phyloP scores from a whole-genome alignment of 192 early-diverging fungal species.

The Gaertneriomyces sp. region DNA sequence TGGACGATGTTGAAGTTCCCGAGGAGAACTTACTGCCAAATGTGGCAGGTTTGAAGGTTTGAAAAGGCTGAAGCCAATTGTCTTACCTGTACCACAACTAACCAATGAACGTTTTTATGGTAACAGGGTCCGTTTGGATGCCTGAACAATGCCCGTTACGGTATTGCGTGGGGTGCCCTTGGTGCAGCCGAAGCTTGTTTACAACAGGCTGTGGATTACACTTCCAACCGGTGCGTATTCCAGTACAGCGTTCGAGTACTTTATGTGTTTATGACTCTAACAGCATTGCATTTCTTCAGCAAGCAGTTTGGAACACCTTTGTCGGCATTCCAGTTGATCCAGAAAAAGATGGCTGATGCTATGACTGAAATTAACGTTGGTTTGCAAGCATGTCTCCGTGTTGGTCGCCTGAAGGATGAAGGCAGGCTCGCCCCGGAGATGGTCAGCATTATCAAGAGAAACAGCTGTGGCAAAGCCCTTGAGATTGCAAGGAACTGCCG shows the following conservation, averaged over 20 bases:
- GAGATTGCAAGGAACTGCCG: slow-evolving; percentile 85
- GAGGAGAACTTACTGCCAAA: slow-evolving; percentile 87
- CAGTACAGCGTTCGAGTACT: not conserved
- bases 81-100: not conserved
- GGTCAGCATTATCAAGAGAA: slow-evolving; percentile 95
- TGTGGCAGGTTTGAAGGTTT: slow-evolving; percentile 70
- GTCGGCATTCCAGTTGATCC: slow-evolving; percentile 89
- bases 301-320: slow-evolving; percentile 92
- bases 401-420: slow-evolving; percentile 89
- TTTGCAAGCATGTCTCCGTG: slow-evolving; percentile 82
- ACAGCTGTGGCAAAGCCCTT: slow-evolving; percentile 90
- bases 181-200: slow-evolving; percentile 94
- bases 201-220: slow-evolving; percentile 82
- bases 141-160: slow-evolving; percentile 94
- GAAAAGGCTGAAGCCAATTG: not conserved
- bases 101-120: not conserved
- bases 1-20: slow-evolving; percentile 95
- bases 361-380: slow-evolving; percentile 89
- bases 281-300: slow-evolving; percentile 16
- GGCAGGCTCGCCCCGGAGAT: slow-evolving; percentile 85
- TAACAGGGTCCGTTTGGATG: slow-evolving; percentile 91
- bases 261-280: not conserved
- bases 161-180: slow-evolving; percentile 94
- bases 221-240: slow-evolving; percentile 60
- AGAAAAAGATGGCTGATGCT: slow-evolving; percentile 94